Base-by-base conservation (phyloP, 2,329 filamentous ascomycete species). In the Fusarium subglutinans region DNA sequence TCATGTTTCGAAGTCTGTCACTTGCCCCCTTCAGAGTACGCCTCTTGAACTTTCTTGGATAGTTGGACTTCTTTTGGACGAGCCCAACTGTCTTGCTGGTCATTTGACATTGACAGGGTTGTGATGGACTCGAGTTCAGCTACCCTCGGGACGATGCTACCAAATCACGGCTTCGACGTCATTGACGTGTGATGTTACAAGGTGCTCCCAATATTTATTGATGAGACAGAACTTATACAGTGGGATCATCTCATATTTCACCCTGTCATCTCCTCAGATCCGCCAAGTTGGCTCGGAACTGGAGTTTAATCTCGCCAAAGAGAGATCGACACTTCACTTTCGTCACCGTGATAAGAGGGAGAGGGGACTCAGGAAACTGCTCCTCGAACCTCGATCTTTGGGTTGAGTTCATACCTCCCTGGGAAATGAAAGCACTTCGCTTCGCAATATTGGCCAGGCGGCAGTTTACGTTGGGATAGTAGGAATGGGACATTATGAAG, bases 251-350 rank as follows among this genome's bases (percentile, higher is more conserved):
- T 48, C 17, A 28, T 35, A 45, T 53, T 24, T 45, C 51, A 63
- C 35, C 33, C 33, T 38, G 60, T 50, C 26, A 57, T 41, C 63
- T 66, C 63, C 24, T 64, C 37, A 15, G 43, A 45, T 60, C 71
- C 48, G 57, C 33, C 48, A 66, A 45, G 56, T 30, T 37, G 53
- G 53, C 51, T 64, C 58, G 33, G 59, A 50, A 26, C 41, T 73
- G 47, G 56, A 66, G 57, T 64, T 48, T 62, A 57, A 66, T 63
- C 35, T 71, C 59, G 44, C 51, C 41, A 33, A 44, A 55, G 57
- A 64, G 53, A 65, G 56, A 67, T 51, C 73, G 26, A 50, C 64
- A 69, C 30, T 76, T 66, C n/a, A 69, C 51, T 28, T 41, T 30
- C 51, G 53, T 58, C 48, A 66, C 28, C 43, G 70, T 30, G 50